Evolutionary conservation across 129 eudicot species (phyloP), one percentile per base, ranked within the genome.

Genomic region (Tagetes patula): DNA sequence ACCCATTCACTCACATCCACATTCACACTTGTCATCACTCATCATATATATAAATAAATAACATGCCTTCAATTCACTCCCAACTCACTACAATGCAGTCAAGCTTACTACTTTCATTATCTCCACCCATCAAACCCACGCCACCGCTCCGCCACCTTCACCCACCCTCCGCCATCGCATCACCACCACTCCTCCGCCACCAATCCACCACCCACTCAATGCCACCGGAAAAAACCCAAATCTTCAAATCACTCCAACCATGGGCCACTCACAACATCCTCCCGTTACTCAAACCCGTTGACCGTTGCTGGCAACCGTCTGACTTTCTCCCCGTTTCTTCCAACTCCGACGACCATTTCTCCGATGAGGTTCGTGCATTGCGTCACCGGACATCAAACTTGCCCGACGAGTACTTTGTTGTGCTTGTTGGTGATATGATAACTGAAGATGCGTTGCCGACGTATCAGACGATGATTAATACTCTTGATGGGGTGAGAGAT

Each of bases 381-480:
- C 85, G 85, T 10, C 75, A 76, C 0, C 85, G 78, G 50, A 65
- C 71, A 34, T 39, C 82, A 3, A 74, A 31, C 1, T 39, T 81
- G 12, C 75, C 82, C 1, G 82, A 76, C 34, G 85, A 81, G 1
- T 81, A 81, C 69, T 71, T 81, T 56, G 85, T 81, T 52, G 82
- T 76, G 14, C 65, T 81, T 2, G 85, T 81, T 3, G 85, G 85
- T 9, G 79, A 81, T 48, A 81, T 81, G 85, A 81, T 76, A 0
- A 81, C 85, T 3, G 85, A 81, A 64, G 82, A 81, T 4, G 85
- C 85, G 20, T 70, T 76, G 75, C 85, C 85, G 0, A 76, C 85
- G 2, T 81, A 81, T n/a, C 78, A 76, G 73, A 76, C 85, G 41
- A 65, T 76, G 78, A 81, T 76, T 47, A 81, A 81, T 49, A 81